Conservation (phyloP, 768 basidiomycete genomes). For the Albatrellus ellisii region DNA sequence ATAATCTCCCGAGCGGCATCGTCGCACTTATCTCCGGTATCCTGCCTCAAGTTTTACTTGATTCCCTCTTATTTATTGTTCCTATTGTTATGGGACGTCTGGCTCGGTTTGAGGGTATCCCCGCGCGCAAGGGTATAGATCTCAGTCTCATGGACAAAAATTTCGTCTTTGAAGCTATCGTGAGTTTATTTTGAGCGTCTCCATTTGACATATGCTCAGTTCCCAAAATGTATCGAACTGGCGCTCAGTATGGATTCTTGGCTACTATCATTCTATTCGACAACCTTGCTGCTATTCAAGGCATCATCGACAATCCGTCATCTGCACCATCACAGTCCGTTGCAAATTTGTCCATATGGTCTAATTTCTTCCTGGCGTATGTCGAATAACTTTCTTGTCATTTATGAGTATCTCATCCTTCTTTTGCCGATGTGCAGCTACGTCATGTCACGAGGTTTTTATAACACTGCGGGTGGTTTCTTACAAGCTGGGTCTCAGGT, state of each 20-base stretch:
- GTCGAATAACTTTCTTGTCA: conserved; percentile 31
- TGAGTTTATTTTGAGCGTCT: background rate
- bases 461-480: conserved; percentile 66
- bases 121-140: conserved; percentile 71
- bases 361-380: too few species aligned
- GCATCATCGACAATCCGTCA: conserved; percentile 53
- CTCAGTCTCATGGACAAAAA: conserved; percentile 87
- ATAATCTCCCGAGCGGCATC: conserved; percentile 48
- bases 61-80: conserved; percentile 83
- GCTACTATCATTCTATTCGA: conserved; percentile 61
- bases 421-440: conserved; percentile 45
- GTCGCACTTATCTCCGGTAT: too few species aligned
- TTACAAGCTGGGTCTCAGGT: too few species aligned
- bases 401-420: too few species aligned
- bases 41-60: conserved; percentile 77
- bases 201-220: too few species aligned
- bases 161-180: conserved; percentile 87
- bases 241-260: too few species aligned
- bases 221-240: too few species aligned
- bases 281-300: too few species aligned
- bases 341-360: too few species aligned
- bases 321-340: conserved; percentile 64
- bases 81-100: conserved; percentile 73
- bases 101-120: too few species aligned
- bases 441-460: conserved; percentile 66